phyloP scores from a whole-genome alignment of 441 rosid species.

The Erodium moschatum region DNA sequence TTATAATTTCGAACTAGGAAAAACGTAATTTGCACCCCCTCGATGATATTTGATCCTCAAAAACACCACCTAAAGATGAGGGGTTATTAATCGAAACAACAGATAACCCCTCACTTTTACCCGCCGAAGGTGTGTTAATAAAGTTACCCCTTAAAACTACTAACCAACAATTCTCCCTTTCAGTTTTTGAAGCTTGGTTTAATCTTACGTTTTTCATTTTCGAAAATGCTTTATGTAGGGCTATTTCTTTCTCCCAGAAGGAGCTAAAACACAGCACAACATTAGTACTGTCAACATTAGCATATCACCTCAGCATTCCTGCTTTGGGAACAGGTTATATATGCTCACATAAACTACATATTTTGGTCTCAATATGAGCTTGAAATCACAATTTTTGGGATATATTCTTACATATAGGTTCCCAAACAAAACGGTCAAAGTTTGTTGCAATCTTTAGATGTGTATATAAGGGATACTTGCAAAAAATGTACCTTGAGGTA shows the following conservation, averaged over 20 bases:
- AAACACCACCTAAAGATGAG: no score
- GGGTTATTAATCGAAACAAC: no score
- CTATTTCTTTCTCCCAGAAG: constrained; percentile 85
- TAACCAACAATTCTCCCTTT: neutral
- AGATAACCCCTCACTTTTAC: no score
- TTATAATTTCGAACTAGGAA: no score
- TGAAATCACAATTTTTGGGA: neutral
- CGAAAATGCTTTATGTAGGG: constrained; percentile 41
- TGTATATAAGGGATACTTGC: neutral
- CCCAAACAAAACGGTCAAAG: neutral
- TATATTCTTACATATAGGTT: neutral
- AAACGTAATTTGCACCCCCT: no score
- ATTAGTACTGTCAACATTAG: constrained; percentile 71
- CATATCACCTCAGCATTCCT: constrained; percentile 84
- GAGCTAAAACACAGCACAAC: constrained; percentile 69
- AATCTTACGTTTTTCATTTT: neutral
- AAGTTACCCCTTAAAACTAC: neutral
- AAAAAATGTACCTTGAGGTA: no score
- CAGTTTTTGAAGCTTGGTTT: neutral
- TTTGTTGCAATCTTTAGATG: constrained; percentile 11
- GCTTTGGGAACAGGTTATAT: constrained; percentile 92
- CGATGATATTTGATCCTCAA: no score
- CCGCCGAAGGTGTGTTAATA: no score
- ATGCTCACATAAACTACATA: constrained; percentile 6
- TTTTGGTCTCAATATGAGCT: neutral